Percentiles rank a stretch among this genome's conserved stretches.
Evolutionary conservation across 495 filamentous ascomycete species (phyloP).

Genomic region (Neurospora sp.): DNA sequence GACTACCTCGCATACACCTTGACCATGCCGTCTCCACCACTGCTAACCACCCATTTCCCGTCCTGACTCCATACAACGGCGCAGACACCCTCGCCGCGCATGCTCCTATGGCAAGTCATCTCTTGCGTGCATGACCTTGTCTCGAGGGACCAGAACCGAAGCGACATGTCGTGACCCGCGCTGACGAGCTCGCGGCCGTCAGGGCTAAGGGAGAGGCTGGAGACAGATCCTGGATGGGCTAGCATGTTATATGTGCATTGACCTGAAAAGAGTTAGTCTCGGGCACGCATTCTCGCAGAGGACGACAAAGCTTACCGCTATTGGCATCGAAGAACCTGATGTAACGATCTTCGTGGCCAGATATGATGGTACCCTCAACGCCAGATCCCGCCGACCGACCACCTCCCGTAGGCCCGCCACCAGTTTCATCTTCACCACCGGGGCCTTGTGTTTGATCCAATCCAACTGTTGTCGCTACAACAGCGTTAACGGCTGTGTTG

Average conservation of each 20-base stretch:
- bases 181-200: conserved; percentile 92
- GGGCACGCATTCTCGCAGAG: background rate
- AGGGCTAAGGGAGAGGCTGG: conserved; percentile 78
- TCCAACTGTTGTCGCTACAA: conserved; percentile 79
- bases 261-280: conserved; percentile 46
- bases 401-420: conserved; percentile 68
- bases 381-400: conserved; percentile 53
- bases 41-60: conserved; percentile 87
- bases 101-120: conserved; percentile 77
- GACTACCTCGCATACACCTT: conserved; percentile 71
- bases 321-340: conserved; percentile 98
- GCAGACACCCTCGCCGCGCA: conserved; percentile 93
- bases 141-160: conserved; percentile 97
- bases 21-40: conserved; percentile 90
- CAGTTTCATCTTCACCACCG: conserved; percentile 39
- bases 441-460: conserved; percentile 58
- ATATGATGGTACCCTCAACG: conserved; percentile 86
- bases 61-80: conserved; percentile 90
- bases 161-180: conserved; percentile 85
- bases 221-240: conserved; percentile 86
- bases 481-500: conserved; percentile 74
- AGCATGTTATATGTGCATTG: conserved; percentile 99
- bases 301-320: conserved; percentile 60
- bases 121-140: conserved; percentile 90
- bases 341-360: conserved; percentile 88